These are phyloP conservation scores for Fusarium sarcochroum DNA, from an alignment of 2,329 filamentous ascomycete genomes.

Conservation along the genomic window DNA sequence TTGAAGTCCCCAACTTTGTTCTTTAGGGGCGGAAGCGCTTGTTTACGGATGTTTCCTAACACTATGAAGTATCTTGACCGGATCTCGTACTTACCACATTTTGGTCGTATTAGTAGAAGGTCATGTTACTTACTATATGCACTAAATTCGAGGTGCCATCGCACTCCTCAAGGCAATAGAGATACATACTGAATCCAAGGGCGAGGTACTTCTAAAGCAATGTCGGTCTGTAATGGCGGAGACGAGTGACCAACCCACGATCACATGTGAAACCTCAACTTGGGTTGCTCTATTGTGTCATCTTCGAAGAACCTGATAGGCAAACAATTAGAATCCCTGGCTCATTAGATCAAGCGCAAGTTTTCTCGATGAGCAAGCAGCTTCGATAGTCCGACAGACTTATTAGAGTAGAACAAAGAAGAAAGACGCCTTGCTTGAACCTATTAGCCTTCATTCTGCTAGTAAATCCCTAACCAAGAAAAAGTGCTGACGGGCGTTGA, in stretches of 20 bases:
- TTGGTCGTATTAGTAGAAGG: too few relatives aligned
- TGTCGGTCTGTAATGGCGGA: background rate
- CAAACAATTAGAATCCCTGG: background rate
- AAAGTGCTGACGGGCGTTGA: background rate
- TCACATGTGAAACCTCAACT: background rate
- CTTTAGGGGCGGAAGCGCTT: too few relatives aligned
- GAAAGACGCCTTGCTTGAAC: background rate
- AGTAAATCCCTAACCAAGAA: background rate
- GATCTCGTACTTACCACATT: too few relatives aligned
- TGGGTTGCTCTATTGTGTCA: background rate
- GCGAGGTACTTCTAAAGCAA: background rate
- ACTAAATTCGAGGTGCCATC: too few relatives aligned
- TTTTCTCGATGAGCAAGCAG: background rate
- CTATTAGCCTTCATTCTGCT: too few relatives aligned
- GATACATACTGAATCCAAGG: background rate
- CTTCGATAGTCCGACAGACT: background rate
- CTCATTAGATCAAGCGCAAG: background rate
- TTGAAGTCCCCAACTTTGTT: too few relatives aligned
- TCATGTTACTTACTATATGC: too few relatives aligned
- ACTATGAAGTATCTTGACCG: too few relatives aligned
- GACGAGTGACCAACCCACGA: background rate
- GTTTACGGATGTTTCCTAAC: too few relatives aligned
- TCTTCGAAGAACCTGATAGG: background rate
- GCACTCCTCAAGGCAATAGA: too few relatives aligned
- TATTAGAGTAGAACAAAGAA: slow-evolving; percentile 11